These are phyloP conservation scores for Naematelia encephala DNA, from an alignment of 768 basidiomycete species.

Conservation along the genomic window DNA sequence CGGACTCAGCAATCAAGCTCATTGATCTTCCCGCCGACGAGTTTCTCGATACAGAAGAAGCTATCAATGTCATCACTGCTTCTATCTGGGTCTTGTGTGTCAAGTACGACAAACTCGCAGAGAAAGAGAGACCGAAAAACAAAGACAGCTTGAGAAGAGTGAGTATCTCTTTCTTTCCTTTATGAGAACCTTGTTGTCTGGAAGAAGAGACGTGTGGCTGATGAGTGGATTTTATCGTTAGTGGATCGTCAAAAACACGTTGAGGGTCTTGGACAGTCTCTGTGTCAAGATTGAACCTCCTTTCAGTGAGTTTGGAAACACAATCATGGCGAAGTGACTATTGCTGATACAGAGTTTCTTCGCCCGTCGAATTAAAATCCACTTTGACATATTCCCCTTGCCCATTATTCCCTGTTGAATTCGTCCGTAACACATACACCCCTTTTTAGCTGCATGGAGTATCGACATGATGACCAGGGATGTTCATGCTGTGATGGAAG, in stretches of 20 bases:
- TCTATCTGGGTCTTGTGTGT: slow-evolving; percentile 30
- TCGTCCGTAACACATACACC: not conserved
- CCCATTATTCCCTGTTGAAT: not conserved
- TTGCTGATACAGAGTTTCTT: too few relatives aligned
- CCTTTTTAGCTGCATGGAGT: slow-evolving; percentile 27
- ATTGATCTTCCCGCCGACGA: slow-evolving; percentile 34
- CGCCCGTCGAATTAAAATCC: too few relatives aligned
- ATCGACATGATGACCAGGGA: slow-evolving; percentile 38
- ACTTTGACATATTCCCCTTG: not conserved
- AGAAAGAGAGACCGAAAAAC: slow-evolving; percentile 25
- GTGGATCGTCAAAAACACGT: slow-evolving; percentile 29
- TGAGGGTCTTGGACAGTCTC: slow-evolving; percentile 17
- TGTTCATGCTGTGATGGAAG: slow-evolving; percentile 36
- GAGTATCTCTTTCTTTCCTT: too few relatives aligned
- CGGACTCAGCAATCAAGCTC: slow-evolving; percentile 24
- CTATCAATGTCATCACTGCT: slow-evolving; percentile 36
- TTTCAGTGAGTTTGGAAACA: slow-evolving; percentile 46
- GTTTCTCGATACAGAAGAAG: slow-evolving; percentile 44
- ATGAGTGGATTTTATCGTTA: slow-evolving; percentile 7
- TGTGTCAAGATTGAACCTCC: slow-evolving; percentile 39
- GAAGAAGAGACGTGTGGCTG: too few relatives aligned
- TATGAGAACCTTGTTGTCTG: too few relatives aligned
- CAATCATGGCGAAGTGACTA: too few relatives aligned
- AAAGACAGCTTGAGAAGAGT: slow-evolving; percentile 29
- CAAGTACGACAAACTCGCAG: slow-evolving; percentile 18